These are phyloP conservation scores for Rutstroemia sydowiana DNA, from an alignment of 2,329 filamentous ascomycete species.

Conservation along the genomic window DNA sequence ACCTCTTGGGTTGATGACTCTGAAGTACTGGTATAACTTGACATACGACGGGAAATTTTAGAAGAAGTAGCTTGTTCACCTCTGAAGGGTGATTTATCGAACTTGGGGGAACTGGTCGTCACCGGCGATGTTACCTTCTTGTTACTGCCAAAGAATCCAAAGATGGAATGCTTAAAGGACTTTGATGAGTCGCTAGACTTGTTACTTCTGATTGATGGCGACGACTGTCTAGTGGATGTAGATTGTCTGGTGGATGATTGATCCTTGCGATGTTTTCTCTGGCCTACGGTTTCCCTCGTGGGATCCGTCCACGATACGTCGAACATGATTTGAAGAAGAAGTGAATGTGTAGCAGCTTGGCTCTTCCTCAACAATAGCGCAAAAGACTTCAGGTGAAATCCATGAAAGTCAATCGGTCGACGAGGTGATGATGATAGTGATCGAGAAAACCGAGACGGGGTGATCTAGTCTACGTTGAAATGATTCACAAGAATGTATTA, in stretches of 20 bases:
- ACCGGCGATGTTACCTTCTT: not conserved
- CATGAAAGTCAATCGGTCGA: slow-evolving; percentile 7
- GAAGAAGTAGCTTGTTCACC: slow-evolving; percentile 4
- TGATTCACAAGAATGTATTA: slow-evolving; percentile 9
- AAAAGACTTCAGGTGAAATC: not conserved
- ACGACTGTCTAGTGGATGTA: not conserved
- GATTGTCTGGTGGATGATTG: slow-evolving; percentile 9
- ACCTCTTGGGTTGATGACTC: slow-evolving; percentile 10
- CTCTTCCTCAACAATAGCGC: slow-evolving; percentile 5
- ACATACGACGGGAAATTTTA: slow-evolving; percentile 13
- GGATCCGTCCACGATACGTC: slow-evolving; percentile 29
- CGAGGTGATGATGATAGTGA: slow-evolving; percentile 1
- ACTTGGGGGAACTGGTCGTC: slow-evolving; percentile 5
- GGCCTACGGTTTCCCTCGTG: slow-evolving; percentile 26
- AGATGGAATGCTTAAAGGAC: slow-evolving; percentile 11
- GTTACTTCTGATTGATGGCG: slow-evolving; percentile 14
- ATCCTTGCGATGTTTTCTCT: slow-evolving; percentile 26
- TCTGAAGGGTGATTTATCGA: not conserved
- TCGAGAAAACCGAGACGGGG: too few species aligned
- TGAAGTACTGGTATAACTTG: slow-evolving; percentile 17
- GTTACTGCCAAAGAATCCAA: slow-evolving; percentile 32
- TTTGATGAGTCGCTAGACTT: slow-evolving; percentile 15
- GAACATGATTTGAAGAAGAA: slow-evolving; percentile 24
- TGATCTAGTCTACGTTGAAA: slow-evolving; percentile 3
- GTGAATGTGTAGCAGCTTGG: slow-evolving; percentile 4